phyloP scores from a whole-genome alignment of 2,329 filamentous ascomycete genomes.

The Diplocarpon mali region DNA sequence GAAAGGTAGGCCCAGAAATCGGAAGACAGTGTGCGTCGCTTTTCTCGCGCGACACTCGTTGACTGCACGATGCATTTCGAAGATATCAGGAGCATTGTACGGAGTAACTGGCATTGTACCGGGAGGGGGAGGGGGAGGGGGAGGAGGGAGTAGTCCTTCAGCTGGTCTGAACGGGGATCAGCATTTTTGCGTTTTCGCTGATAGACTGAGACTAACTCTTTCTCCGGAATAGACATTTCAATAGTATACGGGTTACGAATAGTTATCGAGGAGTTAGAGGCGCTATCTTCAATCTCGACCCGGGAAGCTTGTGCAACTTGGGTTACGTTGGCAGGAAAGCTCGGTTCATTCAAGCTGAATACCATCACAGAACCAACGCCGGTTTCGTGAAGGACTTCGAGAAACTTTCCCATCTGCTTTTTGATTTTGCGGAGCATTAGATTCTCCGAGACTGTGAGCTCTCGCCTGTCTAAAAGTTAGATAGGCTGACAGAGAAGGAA shows the following conservation, averaged over 20 bases:
- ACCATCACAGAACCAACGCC: constrained; percentile 5
- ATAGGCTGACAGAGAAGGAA: background rate
- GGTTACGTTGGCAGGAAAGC: constrained; percentile 1
- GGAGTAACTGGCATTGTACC: background rate
- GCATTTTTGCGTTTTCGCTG: background rate
- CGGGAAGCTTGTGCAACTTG: constrained; percentile 3
- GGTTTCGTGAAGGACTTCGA: constrained; percentile 3
- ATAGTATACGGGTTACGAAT: constrained; percentile 4
- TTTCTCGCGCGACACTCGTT: background rate
- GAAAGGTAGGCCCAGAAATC: constrained; percentile 5
- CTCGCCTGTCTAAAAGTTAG: background rate
- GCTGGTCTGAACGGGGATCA: background rate
- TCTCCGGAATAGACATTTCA: background rate
- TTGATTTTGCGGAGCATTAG: constrained; percentile 4
- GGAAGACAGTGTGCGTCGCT: constrained; percentile 3
- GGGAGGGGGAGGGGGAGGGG: background rate
- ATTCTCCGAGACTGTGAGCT: background rate
- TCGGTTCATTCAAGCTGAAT: constrained; percentile 4
- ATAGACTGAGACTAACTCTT: constrained; percentile 1
- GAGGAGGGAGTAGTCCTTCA: background rate
- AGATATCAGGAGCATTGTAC: constrained; percentile 3
- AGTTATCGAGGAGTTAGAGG: constrained; percentile 3
- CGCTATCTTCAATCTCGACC: background rate
- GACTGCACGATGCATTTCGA: constrained; percentile 6
- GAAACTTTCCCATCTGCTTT: background rate